phyloP scores from a whole-genome alignment of 1,139 yeast genomes.

The Hanseniaspora sp. region DNA sequence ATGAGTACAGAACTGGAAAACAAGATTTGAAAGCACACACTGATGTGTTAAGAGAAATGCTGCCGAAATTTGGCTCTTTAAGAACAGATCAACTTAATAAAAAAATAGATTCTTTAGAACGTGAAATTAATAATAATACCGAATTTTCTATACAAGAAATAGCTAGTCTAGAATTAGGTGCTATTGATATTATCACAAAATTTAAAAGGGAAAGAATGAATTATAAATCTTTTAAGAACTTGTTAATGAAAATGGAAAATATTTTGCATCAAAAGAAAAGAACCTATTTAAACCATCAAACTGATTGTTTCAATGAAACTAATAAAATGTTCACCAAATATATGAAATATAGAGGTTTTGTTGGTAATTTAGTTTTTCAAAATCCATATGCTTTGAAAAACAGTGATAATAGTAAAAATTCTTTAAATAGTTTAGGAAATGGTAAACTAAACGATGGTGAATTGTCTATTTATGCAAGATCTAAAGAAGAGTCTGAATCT shows the following conservation, averaged over 20 bases:
- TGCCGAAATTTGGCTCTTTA: background rate
- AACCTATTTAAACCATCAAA: slow-evolving; percentile 14
- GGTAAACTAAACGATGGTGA: background rate
- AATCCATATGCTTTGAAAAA: slow-evolving; percentile 6
- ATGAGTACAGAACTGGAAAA: background rate
- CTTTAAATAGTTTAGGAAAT: background rate
- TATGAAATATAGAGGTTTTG: slow-evolving; percentile 15
- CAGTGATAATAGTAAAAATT: background rate
- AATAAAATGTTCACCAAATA: slow-evolving; percentile 10
- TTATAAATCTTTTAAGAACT: background rate
- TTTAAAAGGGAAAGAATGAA: slow-evolving; percentile 12
- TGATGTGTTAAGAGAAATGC: background rate
- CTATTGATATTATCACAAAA: slow-evolving; percentile 4
- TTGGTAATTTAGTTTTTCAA: slow-evolving; percentile 9
- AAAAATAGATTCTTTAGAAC: slow-evolving; percentile 2
- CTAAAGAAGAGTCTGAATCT: slow-evolving; percentile 46
- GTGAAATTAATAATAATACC: background rate
- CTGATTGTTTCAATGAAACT: slow-evolving; percentile 13
- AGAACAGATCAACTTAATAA: background rate
- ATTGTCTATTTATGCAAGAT: slow-evolving; percentile 44
- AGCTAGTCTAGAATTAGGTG: background rate
- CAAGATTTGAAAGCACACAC: background rate
- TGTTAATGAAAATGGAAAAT: background rate
- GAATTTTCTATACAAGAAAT: slow-evolving; percentile 5
- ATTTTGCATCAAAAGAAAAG: slow-evolving; percentile 10